These are phyloP conservation scores for Solanum pennellii DNA, from an alignment of 257 asterid genomes.

Conservation along the genomic window DNA sequence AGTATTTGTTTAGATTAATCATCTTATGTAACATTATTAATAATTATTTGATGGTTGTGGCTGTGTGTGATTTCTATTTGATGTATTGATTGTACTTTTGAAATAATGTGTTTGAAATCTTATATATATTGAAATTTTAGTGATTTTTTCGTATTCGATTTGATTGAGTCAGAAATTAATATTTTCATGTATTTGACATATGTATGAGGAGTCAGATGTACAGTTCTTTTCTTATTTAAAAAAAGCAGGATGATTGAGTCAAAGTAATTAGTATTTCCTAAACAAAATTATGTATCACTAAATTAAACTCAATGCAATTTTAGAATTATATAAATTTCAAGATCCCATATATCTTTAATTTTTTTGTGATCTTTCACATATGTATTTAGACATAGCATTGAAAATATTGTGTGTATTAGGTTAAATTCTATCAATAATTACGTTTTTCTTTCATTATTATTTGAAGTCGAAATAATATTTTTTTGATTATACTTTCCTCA, in stretches of 20 bases:
- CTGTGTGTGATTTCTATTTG: not conserved
- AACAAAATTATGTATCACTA: not conserved
- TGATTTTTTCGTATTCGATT: fast-evolving
- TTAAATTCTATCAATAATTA: not conserved
- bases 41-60: not conserved
- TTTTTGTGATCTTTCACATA: not conserved
- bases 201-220: not conserved
- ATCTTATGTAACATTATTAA: not conserved
- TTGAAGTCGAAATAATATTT: not conserved
- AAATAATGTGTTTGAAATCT: not conserved
- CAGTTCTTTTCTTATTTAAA: not conserved
- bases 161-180: not conserved
- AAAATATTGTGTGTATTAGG: not conserved
- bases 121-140: not conserved
- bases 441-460: not conserved
- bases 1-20: not conserved
- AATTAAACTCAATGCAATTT: not conserved
- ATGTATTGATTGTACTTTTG: not conserved
- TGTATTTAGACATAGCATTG: too few species aligned
- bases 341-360: not conserved
- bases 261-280: not conserved
- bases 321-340: not conserved
- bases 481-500: not conserved
- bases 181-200: not conserved
- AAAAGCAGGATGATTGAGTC: too few species aligned